Base-by-base conservation (phyloP, 208 protist species). In the Crithidia fasciculata region DNA sequence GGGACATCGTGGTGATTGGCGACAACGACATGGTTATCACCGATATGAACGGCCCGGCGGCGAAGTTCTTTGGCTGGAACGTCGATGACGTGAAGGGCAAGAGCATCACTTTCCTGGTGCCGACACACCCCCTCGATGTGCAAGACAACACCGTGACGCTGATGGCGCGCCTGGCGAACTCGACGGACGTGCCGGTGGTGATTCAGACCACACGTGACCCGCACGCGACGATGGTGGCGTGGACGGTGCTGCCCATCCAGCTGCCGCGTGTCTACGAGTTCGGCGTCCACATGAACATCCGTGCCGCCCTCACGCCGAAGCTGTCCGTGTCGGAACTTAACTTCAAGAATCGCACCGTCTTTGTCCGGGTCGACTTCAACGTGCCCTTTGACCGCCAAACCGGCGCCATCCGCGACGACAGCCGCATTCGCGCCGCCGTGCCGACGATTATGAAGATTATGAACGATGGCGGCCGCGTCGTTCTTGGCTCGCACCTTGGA, bases 341-440 rank as follows among this genome's bases (percentile, higher is more conserved):
- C 73, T 95, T 97, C 47, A 76, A 67, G 18, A 95, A 88, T 19
- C 98, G 99, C 69, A 89, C 95, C 60, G 98, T 99, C 18, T 94
- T 99, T 63, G 43, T 95, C 47, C 96, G 98, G 56, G 98, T 99
- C 15, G 99, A 99, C 74, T 99, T 99, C 76, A 99, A 99, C 87
- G 99, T 99, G 15, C 99, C 99, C 4, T 90, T 99, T 41, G 91
- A 98, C 55, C 80, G 85, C 39, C 57, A 86, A 40, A 95, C 98
- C 2, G 89, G 93, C 37, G 78, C 85, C 9, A 99, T 99, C 43
- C 97, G 95, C 40, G 98, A 99, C 64, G 93, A 96, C 80, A 95
- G 92, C 64, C 91, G 99, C 64, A 99, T 99, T 62, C 93, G 90
- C 39, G 96, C 96, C 10, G 86, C 99, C 7, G 53, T 99, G 45